phyloP scores from a whole-genome alignment of 257 asterid genomes.

The Solanum bulbocastanum region DNA sequence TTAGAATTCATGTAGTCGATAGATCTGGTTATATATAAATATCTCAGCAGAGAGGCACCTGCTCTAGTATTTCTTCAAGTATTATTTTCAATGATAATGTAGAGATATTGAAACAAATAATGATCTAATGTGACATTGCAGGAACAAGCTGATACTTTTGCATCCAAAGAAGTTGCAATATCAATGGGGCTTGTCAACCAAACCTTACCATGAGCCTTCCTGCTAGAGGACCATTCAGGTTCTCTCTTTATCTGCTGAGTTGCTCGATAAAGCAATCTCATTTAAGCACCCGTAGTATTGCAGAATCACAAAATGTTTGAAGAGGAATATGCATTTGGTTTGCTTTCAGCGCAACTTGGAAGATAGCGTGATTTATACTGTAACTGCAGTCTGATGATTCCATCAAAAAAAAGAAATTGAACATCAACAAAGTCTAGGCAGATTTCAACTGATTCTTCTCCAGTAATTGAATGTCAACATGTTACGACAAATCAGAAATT shows the following conservation, averaged over 20 bases:
- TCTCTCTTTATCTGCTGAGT: not conserved
- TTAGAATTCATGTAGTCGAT: not conserved
- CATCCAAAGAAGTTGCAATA: constrained; percentile 76
- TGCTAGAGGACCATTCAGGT: not conserved
- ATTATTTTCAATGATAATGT: not conserved
- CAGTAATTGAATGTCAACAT: not conserved
- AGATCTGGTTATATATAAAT: not conserved
- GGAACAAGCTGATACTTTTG: constrained; percentile 84
- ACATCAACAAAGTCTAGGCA: not conserved
- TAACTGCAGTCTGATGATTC: not conserved
- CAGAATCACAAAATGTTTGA: not conserved
- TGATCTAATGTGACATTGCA: constrained; percentile 21
- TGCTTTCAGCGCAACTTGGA: not conserved
- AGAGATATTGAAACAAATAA: not conserved
- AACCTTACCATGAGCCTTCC: constrained; percentile 47
- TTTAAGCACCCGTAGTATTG: not conserved
- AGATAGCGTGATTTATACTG: not conserved
- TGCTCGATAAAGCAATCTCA: not conserved
- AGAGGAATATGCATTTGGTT: not conserved
- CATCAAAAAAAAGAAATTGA: not conserved
- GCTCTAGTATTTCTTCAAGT: not conserved
- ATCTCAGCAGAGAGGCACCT: not conserved
- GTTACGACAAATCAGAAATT: not conserved
- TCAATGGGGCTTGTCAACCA: constrained; percentile 80
- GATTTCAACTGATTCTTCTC: not conserved